Evolutionary conservation across 345 rosid species (phyloP), one percentile per base, ranked within the genome.

Genomic region (Bruguiera sexangula): DNA sequence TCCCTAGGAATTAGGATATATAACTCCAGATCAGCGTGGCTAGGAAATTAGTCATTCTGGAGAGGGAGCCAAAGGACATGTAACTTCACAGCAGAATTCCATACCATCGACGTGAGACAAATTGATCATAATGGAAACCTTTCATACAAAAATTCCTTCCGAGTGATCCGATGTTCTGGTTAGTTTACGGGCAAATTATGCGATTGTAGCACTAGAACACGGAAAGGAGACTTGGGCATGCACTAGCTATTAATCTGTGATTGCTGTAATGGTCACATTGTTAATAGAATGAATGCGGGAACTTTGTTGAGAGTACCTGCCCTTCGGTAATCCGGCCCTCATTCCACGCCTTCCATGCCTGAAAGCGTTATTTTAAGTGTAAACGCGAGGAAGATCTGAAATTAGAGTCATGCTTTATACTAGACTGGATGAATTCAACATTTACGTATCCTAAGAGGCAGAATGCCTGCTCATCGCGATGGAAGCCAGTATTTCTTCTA

Each of bases 381-480:
- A 57, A 43, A 18, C 6, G 24, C 18, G 21, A 32, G 16, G 9
- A 19, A 1, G 3, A 22, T 11, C 11, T 56, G 29, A 56, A 24
- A 8, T 56, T 11, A 8, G 50, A 43, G 5, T 3, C 5, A 59
- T 8, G 46, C 30, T 13, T 43, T 43, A 43, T 15, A 13, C 4
- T 13, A 43, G 50, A 3, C 50, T 3, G 3, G 0, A 46, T 61
- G 68, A 21, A 4, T 31, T 32, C 4, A 1, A 16, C 30, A 77
- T 89, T 89, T 78, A 89, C 91, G 72, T 80, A 78, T 63, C 87
- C 85, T 3, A 89, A 77, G 29, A 91, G 63, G 66, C 74, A 79
- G 1, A 79, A 72, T 27, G 72, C 69, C 24, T 66, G 70, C 62
- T 81, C 73, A 4, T 85, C 84, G 0, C 71, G 74, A 63, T 54